Evolutionary conservation across 1,284 basidiomycete genomes (phyloP).

Genomic region (Mrakiaceae sp.): DNA sequence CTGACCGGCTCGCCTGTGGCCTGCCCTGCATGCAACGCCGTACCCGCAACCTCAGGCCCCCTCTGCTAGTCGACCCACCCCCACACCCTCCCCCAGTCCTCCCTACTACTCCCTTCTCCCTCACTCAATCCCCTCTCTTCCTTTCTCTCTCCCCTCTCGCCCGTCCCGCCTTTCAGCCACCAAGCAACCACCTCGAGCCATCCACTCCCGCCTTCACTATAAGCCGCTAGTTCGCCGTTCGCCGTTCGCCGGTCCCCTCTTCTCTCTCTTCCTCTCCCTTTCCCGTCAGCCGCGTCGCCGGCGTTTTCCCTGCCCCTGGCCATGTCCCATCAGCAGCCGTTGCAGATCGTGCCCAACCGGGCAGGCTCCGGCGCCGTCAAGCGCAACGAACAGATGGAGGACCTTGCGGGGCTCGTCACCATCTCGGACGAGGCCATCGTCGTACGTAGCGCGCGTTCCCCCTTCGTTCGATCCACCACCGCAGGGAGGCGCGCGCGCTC

Average conservation of each 20-base stretch:
- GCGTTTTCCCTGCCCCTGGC: neutral
- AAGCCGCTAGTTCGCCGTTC: too few species aligned
- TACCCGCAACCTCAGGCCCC: constrained; percentile 34
- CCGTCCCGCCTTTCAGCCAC: constrained; percentile 31
- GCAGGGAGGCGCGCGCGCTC: too few species aligned
- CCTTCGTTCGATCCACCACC: neutral
- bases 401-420: constrained; percentile 22
- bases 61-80: constrained; percentile 38
- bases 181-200: constrained; percentile 3
- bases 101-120: constrained; percentile 30
- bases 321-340: neutral
- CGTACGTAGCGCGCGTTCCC: constrained; percentile 1
- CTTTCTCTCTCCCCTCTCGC: constrained; percentile 42
- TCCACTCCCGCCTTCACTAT: neutral
- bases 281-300: too few species aligned
- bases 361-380: neutral
- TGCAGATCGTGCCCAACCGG: neutral
- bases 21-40: too few species aligned
- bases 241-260: neutral
- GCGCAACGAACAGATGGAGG: constrained; percentile 16
- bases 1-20: too few species aligned
- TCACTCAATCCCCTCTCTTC: constrained; percentile 41
- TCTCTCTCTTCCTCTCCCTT: neutral
- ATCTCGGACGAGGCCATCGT: constrained; percentile 59
- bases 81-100: constrained; percentile 20